Conservation (phyloP, 164 flowering plant species). For the Tinospora cordifolia region DNA sequence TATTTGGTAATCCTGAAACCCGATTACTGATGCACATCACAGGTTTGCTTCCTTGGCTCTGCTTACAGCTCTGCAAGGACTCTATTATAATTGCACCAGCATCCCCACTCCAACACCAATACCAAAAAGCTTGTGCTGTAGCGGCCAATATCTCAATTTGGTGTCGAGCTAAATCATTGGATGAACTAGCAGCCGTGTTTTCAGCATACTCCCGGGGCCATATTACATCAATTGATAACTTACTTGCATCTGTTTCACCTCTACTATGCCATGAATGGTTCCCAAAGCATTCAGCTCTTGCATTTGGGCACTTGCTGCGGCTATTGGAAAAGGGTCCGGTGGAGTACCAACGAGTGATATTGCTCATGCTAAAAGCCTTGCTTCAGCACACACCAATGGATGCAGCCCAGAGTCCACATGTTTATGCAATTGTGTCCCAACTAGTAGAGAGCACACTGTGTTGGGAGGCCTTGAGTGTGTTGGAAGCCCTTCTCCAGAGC, state of each 20-base stretch:
- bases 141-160: constrained; percentile 71
- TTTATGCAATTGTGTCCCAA: constrained; percentile 94
- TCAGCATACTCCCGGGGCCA: constrained; percentile 71
- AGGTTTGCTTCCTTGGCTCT: constrained; percentile 95
- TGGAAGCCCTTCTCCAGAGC: constrained; percentile 95
- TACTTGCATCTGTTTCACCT: constrained; percentile 83
- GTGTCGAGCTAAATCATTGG: constrained; percentile 80
- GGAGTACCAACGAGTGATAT: constrained; percentile 84
- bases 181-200: constrained; percentile 71
- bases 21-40: constrained; percentile 91
- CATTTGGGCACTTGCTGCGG: constrained; percentile 85
- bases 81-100: constrained; percentile 35
- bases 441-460: constrained; percentile 93
- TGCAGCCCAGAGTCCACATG: constrained; percentile 93
- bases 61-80: constrained; percentile 81
- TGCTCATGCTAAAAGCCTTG: constrained; percentile 90
- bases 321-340: constrained; percentile 90
- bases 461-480: constrained; percentile 89
- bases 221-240: constrained; percentile 53
- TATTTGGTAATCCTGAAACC: constrained; percentile 85
- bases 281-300: constrained; percentile 91
- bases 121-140: constrained; percentile 81
- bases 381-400: constrained; percentile 97
- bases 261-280: constrained; percentile 84
- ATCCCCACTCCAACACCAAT: constrained; percentile 63